Conservation (phyloP, 345 rosid species). For the Euphorbia tirucalli region DNA sequence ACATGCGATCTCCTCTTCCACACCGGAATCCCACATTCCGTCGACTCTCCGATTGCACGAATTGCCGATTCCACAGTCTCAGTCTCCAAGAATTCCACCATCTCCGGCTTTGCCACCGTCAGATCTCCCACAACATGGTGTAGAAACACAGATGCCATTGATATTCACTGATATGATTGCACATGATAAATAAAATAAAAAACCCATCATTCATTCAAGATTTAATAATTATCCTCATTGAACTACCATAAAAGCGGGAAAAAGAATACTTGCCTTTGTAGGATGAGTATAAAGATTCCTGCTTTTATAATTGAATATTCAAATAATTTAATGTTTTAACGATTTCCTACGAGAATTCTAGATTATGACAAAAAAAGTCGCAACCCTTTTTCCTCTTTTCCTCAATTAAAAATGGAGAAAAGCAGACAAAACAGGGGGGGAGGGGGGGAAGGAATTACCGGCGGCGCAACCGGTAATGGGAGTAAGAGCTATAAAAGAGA, state of each 20-base stretch:
- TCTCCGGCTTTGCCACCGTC: constrained; percentile 97
- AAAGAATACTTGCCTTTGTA: neutral
- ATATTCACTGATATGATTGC: neutral
- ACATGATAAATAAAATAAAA: neutral
- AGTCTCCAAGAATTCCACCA: constrained; percentile 75
- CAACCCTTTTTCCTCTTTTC: too few species aligned
- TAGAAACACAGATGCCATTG: constrained; percentile 84
- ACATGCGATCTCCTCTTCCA: constrained; percentile 68
- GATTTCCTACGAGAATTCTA: too few species aligned
- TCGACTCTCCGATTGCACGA: constrained; percentile 75
- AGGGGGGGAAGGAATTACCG: constrained; percentile 1
- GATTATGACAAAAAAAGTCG: too few species aligned
- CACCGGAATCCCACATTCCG: constrained; percentile 89
- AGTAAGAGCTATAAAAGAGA: constrained; percentile 60
- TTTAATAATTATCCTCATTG: neutral
- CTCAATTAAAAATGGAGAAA: too few species aligned
- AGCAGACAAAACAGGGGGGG: neutral
- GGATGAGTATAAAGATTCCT: neutral
- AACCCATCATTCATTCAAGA: neutral
- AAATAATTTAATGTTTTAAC: neutral
- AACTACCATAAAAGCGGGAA: neutral
- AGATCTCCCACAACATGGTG: constrained; percentile 97
- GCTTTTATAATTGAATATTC: constrained; percentile 1
- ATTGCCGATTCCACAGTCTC: constrained; percentile 87
- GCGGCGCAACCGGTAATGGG: constrained; percentile 17